Conservation (phyloP, 2,329 filamentous ascomycete species). For the Pseudopithomyces maydicus region DNA sequence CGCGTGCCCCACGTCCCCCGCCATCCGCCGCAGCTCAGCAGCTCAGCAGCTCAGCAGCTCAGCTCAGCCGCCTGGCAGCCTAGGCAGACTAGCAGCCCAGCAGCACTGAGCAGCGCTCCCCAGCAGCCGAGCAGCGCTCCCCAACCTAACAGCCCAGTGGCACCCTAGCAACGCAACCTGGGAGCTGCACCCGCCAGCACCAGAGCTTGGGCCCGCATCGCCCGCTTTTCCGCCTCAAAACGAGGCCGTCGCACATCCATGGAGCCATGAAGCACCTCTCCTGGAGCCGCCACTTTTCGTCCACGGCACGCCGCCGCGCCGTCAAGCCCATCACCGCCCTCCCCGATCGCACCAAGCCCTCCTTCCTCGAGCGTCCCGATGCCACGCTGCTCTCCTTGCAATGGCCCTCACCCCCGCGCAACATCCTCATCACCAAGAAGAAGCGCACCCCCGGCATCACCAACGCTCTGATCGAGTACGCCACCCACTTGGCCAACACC, state of each 20-base stretch:
- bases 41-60: no score
- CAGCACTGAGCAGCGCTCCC: no score
- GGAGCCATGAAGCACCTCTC: constrained; percentile 1
- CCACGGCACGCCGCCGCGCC: constrained; percentile 22
- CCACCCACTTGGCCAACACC: constrained; percentile 73
- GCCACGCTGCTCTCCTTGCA: constrained; percentile 68
- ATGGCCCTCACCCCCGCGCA: constrained; percentile 71
- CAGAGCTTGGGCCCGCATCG: neutral
- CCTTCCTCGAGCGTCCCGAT: constrained; percentile 57
- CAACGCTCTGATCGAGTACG: constrained; percentile 62
- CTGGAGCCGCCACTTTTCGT: constrained; percentile 31
- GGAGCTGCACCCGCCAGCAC: no score
- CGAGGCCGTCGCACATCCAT: no score
- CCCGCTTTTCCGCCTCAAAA: no score
- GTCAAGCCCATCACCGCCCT: constrained; percentile 40
- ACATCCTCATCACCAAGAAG: constrained; percentile 72
- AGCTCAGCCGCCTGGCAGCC: neutral
- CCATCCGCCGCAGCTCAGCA: no score
- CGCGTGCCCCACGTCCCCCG: neutral
- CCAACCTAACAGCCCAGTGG: no score
- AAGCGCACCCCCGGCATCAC: constrained; percentile 62
- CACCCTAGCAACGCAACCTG: no score
- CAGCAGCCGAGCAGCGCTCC: no score
- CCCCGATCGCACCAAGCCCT: constrained; percentile 38
- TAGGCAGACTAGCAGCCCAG: no score